Percentiles rank a stretch among this genome's conserved stretches.
Conservation (phyloP, 139 green algal genomes). For the Chlamydomonas sphaeroides region DNA sequence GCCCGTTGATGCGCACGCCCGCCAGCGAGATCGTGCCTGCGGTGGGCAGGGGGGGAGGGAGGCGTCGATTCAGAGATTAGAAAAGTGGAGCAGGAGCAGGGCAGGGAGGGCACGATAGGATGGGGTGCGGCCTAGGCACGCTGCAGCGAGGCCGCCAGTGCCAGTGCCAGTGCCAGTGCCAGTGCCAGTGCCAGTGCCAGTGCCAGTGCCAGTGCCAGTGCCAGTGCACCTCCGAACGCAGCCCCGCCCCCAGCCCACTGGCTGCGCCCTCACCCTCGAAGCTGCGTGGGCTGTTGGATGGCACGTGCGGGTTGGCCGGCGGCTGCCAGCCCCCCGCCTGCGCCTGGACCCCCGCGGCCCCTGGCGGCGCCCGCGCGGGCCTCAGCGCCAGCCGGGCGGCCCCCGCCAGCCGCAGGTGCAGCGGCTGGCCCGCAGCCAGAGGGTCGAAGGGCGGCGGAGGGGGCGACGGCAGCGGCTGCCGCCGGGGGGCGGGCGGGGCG, state of each 20-base stretch:
- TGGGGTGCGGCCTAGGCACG: too few species aligned
- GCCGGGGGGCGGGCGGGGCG: too few species aligned
- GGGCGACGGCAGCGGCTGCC: not conserved
- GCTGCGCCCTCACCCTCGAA: not conserved
- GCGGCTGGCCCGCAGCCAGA: slow-evolving; percentile 40
- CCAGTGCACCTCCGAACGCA: too few species aligned
- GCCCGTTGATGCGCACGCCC: slow-evolving; percentile 60
- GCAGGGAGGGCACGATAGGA: too few species aligned
- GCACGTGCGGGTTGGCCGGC: not conserved
- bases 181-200: too few species aligned
- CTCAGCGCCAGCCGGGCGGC: slow-evolving; percentile 5
- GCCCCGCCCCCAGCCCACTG: too few species aligned
- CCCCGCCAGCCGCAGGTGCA: slow-evolving; percentile 31
- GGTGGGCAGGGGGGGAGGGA: too few species aligned
- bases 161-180: too few species aligned
- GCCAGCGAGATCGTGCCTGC: slow-evolving; percentile 55
- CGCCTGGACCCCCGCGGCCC: not conserved
- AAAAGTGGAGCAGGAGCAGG: too few species aligned
- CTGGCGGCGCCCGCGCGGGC: not conserved
- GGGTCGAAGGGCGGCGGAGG: slow-evolving; percentile 26
- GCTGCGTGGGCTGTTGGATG: not conserved
- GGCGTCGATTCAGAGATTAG: too few species aligned
- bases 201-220: too few species aligned
- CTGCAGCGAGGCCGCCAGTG: too few species aligned
- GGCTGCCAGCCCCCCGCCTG: not conserved